Percentiles rank a stretch among this genome's conserved stretches.
Conservation (phyloP, 768 basidiomycete genomes). For the Suillus sp. region DNA sequence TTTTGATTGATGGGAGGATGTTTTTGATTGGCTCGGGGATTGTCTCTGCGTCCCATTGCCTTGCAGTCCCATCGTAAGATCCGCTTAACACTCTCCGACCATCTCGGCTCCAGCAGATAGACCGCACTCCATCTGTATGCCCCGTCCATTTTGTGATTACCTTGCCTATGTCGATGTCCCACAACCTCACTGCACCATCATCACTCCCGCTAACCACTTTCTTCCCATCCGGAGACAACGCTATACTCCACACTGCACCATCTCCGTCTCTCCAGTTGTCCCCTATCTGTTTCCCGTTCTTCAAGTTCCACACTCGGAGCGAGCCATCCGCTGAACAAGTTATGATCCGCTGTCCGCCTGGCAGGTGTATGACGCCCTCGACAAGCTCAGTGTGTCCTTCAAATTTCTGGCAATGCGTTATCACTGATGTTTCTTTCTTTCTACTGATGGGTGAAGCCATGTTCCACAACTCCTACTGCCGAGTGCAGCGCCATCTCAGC, state of each 20-base stretch:
- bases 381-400: neutral
- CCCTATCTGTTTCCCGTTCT: neutral
- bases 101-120: neutral
- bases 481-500: neutral
- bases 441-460: neutral
- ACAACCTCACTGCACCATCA: neutral
- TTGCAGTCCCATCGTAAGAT: neutral
- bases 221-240: neutral
- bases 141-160: neutral
- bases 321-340: neutral
- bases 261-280: neutral
- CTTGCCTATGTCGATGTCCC: neutral
- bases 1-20: neutral
- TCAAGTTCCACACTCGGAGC: neutral
- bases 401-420: neutral
- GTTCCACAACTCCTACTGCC: neutral
- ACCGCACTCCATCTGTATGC: accelerated
- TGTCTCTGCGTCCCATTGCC: neutral
- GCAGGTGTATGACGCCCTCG: neutral
- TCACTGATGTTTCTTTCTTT: neutral
- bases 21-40: neutral
- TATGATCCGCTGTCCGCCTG: neutral
- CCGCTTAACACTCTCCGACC: neutral
- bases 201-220: neutral
- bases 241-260: neutral